These are phyloP conservation scores for Aspergillus sclerotiicarbonarius DNA, from an alignment of 495 filamentous ascomycete species.

Conservation along the genomic window DNA sequence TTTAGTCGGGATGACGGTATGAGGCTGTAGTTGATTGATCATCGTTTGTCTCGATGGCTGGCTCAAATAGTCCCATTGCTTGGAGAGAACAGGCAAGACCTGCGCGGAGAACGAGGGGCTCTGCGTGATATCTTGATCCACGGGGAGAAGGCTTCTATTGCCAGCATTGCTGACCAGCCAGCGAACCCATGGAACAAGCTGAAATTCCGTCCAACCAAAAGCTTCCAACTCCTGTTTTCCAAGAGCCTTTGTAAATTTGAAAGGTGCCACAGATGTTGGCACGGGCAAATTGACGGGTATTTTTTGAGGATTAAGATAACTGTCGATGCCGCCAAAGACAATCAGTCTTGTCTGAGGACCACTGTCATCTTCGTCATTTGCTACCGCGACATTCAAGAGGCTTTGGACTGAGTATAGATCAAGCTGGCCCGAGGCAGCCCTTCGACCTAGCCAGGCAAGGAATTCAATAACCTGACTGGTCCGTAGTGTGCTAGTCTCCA, in stretches of 20 bases:
- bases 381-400: slow-evolving; percentile 78
- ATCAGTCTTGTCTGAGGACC: slow-evolving; percentile 63
- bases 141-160: slow-evolving; percentile 39
- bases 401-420: slow-evolving; percentile 59
- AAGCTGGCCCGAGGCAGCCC: slow-evolving; percentile 64
- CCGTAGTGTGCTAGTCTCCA: slow-evolving; percentile 72
- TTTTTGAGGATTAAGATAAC: slow-evolving; percentile 68
- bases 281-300: slow-evolving; percentile 82
- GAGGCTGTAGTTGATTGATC: slow-evolving; percentile 56
- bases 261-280: slow-evolving; percentile 79
- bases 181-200: slow-evolving; percentile 76
- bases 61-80: slow-evolving; percentile 78
- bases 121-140: slow-evolving; percentile 62
- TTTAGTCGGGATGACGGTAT: slow-evolving; percentile 86
- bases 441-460: slow-evolving; percentile 73
- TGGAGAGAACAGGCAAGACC: slow-evolving; percentile 78
- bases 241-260: slow-evolving; percentile 67
- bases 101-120: slow-evolving; percentile 73
- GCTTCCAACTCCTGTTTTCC: slow-evolving; percentile 63
- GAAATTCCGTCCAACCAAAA: slow-evolving; percentile 79
- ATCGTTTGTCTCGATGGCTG: slow-evolving; percentile 63
- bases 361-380: slow-evolving; percentile 63
- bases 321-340: slow-evolving; percentile 67
- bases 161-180: slow-evolving; percentile 68
- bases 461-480: slow-evolving; percentile 75